Conservation (phyloP, 176 grass and related monocot genomes). For the Triticum monococcum region DNA sequence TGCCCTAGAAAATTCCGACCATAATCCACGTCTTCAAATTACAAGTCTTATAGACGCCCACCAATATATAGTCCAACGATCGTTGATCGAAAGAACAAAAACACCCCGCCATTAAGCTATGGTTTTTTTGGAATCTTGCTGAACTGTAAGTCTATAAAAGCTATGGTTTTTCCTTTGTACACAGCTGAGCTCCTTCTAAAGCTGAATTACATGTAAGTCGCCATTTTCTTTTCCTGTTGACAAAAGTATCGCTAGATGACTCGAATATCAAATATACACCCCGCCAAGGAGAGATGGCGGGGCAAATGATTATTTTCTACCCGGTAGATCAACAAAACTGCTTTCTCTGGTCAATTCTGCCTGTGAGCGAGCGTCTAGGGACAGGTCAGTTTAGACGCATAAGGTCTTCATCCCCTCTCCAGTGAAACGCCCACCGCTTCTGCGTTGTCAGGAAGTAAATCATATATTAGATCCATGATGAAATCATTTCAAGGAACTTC, state of each 20-base stretch:
- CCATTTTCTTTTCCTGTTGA: not conserved
- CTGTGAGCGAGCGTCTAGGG: not conserved
- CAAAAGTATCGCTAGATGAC: not conserved
- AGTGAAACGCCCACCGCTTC: not conserved
- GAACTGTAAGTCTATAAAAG: constrained; percentile 26
- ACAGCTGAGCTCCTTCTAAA: constrained; percentile 13
- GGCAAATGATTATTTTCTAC: constrained; percentile 8
- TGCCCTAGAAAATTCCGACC: not conserved
- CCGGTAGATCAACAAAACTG: not conserved
- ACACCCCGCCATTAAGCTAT: not conserved
- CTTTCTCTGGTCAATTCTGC: constrained; percentile 1
- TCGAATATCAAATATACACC: constrained; percentile 22
- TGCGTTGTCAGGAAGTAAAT: constrained; percentile 21
- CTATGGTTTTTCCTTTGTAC: constrained; percentile 7
- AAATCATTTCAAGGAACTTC: not conserved
- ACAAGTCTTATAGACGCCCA: not conserved
- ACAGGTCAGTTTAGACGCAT: not conserved
- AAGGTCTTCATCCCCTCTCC: constrained; percentile 6
- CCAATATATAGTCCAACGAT: not conserved
- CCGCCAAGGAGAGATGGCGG: constrained; percentile 26
- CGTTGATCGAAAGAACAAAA: not conserved
- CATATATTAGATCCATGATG: not conserved
- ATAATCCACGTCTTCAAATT: not conserved
- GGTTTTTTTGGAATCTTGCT: not conserved
- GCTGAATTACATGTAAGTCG: constrained; percentile 18